Conservation (phyloP, 208 protist species). For the Acanthamoeba culbertsoni region DNA sequence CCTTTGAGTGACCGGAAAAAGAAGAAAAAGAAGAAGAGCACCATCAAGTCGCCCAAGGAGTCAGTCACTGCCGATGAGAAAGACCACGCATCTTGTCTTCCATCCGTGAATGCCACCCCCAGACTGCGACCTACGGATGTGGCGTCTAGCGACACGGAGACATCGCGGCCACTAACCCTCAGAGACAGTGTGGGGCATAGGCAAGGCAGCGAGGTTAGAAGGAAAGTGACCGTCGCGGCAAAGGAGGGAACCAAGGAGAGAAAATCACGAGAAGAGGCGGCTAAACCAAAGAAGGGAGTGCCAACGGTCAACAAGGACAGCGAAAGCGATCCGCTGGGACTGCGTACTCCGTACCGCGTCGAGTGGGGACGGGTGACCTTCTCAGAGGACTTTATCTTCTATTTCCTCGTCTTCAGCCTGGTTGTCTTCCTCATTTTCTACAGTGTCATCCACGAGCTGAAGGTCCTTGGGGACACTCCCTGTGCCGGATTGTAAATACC, state of each 20-base stretch:
- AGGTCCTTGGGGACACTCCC: too few species aligned
- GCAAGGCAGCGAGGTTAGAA: too few species aligned
- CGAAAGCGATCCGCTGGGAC: neutral
- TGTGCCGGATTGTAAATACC: too few species aligned
- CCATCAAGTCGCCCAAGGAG: neutral
- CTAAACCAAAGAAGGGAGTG: neutral
- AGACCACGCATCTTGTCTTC: too few species aligned
- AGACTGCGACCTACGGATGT: too few species aligned
- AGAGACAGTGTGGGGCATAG: too few species aligned
- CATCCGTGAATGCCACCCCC: too few species aligned
- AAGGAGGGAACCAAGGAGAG: too few species aligned
- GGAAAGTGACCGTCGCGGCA: too few species aligned
- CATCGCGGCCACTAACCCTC: too few species aligned
- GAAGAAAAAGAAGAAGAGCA: neutral
- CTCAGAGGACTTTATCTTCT: slow-evolving; percentile 16
- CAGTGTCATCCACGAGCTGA: neutral
- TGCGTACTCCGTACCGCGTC: neutral
- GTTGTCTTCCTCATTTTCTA: slow-evolving; percentile 4
- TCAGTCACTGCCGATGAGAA: neutral
- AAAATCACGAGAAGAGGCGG: too few species aligned
- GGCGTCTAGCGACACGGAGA: too few species aligned
- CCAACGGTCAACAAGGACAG: neutral
- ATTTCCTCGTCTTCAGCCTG: neutral
- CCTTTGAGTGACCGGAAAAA: neutral
- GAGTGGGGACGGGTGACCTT: neutral